Evolutionary conservation across 805 yeast genomes (phyloP).

Genomic region (Candida silvicultrix): DNA sequence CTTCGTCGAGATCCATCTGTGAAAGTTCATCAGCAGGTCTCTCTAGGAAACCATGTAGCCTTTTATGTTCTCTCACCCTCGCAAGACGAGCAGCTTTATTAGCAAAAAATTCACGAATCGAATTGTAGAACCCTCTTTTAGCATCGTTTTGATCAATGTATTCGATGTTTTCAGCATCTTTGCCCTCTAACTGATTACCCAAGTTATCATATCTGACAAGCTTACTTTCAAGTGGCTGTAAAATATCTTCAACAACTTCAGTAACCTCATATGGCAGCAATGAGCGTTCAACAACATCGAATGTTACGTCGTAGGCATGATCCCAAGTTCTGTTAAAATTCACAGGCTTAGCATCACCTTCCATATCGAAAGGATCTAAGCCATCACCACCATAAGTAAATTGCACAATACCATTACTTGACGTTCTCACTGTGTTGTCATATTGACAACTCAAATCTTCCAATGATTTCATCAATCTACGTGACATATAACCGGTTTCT

Average conservation of each 20-base stretch:
- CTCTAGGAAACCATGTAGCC: conserved; percentile 38
- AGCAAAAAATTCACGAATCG: conserved; percentile 59
- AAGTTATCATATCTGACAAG: conserved; percentile 67
- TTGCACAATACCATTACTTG: conserved; percentile 94
- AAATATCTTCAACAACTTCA: conserved; percentile 44
- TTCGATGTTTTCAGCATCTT: conserved; percentile 45
- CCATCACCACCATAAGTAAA: conserved; percentile 99
- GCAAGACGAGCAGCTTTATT: conserved; percentile 55
- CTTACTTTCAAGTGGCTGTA: conserved; percentile 54
- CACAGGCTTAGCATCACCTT: conserved; percentile 96
- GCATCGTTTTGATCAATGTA: conserved; percentile 83
- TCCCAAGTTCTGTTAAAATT: conserved; percentile 93
- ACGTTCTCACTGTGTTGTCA: conserved; percentile 91
- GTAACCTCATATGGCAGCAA: conserved; percentile 67
- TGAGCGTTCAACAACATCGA: conserved; percentile 44
- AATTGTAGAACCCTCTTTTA: conserved; percentile 75
- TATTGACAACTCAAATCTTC: conserved; percentile 93
- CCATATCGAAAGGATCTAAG: conserved; percentile 97
- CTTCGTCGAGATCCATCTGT: conserved; percentile 31
- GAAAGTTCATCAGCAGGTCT: conserved; percentile 39
- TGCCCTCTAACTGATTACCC: conserved; percentile 45
- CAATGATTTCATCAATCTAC: conserved; percentile 94
- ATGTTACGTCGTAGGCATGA: conserved; percentile 75
- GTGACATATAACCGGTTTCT: conserved; percentile 97
- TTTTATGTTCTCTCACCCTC: conserved; percentile 45